A percentile compares a stretch with the other conserved stretches of the same genome.
Evolutionary conservation across 2,329 filamentous ascomycete genomes (phyloP).

Genomic region (Aspergillus jensenii): DNA sequence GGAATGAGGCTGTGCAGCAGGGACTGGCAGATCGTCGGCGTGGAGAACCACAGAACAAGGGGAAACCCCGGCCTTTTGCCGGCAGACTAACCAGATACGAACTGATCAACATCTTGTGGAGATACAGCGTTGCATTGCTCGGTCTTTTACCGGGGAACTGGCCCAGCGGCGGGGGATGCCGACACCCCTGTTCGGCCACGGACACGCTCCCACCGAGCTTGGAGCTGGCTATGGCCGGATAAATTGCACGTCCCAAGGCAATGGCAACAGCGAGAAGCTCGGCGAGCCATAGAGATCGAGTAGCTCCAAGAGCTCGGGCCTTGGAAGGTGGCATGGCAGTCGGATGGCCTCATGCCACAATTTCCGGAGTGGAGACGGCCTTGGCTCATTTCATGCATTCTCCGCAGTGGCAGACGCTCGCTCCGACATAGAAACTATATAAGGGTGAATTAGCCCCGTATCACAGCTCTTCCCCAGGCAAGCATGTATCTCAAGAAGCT

Average conservation of each 20-base stretch:
- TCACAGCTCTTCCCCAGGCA: not conserved
- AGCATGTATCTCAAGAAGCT: constrained; percentile 17
- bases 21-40: no score
- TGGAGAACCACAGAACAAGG: not conserved
- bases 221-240: no score
- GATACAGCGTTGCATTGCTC: constrained; percentile 4
- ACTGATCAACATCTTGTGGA: not conserved
- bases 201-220: no score
- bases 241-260: no score
- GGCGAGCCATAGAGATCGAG: not conserved
- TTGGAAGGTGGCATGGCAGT: no score
- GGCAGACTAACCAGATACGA: not conserved
- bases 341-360: no score
- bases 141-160: constrained; percentile 10
- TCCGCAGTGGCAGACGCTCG: not conserved
- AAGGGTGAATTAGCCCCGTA: not conserved
- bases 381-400: not conserved
- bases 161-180: no score
- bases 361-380: no score
- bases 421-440: not conserved
- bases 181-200: no score
- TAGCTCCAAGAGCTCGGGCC: no score
- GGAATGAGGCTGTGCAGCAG: no score
- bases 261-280: not conserved
- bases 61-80: not conserved